phyloP scores from a whole-genome alignment of 202 grass and related monocot species.

The Zizania palustris region DNA sequence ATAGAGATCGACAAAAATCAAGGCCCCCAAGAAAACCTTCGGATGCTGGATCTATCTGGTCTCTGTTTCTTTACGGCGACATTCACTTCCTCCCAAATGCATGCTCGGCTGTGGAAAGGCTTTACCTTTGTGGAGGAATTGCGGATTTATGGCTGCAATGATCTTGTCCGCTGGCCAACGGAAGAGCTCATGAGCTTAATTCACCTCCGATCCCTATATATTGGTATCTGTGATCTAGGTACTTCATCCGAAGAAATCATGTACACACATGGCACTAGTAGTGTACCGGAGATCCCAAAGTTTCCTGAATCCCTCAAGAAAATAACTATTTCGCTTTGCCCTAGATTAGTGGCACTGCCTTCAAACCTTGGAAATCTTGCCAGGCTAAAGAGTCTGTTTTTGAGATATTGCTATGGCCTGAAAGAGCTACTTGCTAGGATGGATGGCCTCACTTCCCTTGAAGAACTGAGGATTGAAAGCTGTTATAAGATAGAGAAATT shows the following conservation, averaged over 20 bases:
- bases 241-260: not conserved
- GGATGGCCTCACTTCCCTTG: not conserved
- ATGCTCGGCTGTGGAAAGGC: not conserved
- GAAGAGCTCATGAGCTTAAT: not conserved
- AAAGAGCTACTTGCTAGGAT: not conserved
- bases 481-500: not conserved
- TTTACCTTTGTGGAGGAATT: slow-evolving; percentile 8
- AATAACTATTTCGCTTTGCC: not conserved
- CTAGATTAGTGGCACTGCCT: slow-evolving; percentile 1
- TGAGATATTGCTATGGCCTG: not conserved
- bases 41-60: too few relatives aligned
- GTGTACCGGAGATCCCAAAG: not conserved
- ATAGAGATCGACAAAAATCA: not conserved
- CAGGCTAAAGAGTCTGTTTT: not conserved
- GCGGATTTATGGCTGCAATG: not conserved
- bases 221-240: not conserved
- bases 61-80: not conserved
- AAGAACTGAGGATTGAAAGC: accelerated
- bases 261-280: accelerated
- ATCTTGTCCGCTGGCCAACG: not conserved
- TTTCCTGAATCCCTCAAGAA: not conserved
- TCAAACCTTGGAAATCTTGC: slow-evolving; percentile 11
- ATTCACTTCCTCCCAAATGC: not conserved
- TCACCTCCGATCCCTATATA: not conserved
- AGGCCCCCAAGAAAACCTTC: not conserved